Percentiles rank a stretch among this genome's conserved stretches.
These are phyloP conservation scores for Trichoderma pleuroti DNA, from an alignment of 2,329 filamentous ascomycete species.

Conservation along the genomic window DNA sequence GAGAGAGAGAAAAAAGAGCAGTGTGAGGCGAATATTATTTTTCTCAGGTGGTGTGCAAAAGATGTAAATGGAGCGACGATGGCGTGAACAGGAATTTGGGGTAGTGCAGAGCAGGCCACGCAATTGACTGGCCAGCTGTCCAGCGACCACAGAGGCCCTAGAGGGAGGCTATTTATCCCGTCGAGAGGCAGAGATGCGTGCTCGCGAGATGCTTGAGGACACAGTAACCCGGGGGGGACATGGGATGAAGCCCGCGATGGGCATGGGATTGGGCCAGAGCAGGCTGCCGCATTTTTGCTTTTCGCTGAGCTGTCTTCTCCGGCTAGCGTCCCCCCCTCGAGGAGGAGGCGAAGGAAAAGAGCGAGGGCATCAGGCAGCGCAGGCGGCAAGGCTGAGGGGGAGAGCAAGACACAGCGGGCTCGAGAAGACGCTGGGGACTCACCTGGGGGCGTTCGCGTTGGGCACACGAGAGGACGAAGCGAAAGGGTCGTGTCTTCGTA, in stretches of 20 bases:
- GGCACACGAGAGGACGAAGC: slow-evolving; percentile 16
- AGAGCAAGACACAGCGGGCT: background rate
- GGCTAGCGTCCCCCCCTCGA: slow-evolving; percentile 13
- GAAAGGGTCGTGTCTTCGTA: slow-evolving; percentile 14
- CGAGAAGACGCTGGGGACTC: background rate
- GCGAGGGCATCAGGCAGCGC: background rate
- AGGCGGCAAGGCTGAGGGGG: background rate
- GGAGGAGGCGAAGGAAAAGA: background rate
- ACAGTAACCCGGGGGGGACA: slow-evolving; percentile 24
- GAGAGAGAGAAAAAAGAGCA: background rate
- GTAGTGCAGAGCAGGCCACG: slow-evolving; percentile 1
- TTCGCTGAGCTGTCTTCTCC: slow-evolving; percentile 20
- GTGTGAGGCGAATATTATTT: slow-evolving; percentile 7
- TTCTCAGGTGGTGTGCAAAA: background rate
- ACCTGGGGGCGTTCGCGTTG: slow-evolving; percentile 11
- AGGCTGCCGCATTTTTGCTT: slow-evolving; percentile 21
- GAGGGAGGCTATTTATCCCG: slow-evolving; percentile 19
- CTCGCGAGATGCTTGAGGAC: slow-evolving; percentile 25
- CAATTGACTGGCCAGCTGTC: slow-evolving; percentile 2
- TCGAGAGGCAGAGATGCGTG: background rate
- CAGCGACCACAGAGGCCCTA: background rate
- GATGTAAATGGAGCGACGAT: slow-evolving; percentile 6
- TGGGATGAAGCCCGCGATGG: slow-evolving; percentile 2
- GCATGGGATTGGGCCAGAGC: slow-evolving; percentile 4
- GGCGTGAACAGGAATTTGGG: slow-evolving; percentile 18